Evolutionary conservation across 1,284 basidiomycete genomes (phyloP).

Genomic region (Ustilago crameri): DNA sequence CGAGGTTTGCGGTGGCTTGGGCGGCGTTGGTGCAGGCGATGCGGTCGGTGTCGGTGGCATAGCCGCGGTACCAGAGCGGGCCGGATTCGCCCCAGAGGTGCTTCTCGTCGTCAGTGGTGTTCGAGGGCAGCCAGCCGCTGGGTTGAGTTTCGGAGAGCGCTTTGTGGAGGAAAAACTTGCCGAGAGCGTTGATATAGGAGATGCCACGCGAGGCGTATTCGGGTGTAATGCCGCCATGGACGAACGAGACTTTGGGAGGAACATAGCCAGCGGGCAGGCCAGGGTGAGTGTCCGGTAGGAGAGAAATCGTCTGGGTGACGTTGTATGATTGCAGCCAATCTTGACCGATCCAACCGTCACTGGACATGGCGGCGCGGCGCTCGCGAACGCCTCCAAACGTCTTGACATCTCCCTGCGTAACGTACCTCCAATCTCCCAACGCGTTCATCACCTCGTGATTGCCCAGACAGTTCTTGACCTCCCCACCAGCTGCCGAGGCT

Average conservation of each 20-base stretch:
- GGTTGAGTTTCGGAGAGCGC: conserved; percentile 31
- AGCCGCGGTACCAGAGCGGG: conserved; percentile 66
- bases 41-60: conserved; percentile 41
- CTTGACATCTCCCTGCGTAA: conserved; percentile 68
- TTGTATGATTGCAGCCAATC: conserved; percentile 60
- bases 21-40: conserved; percentile 47
- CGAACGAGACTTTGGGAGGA: conserved; percentile 49
- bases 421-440: conserved; percentile 69
- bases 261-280: conserved; percentile 12
- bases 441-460: conserved; percentile 68
- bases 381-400: conserved; percentile 60
- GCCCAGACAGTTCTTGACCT: conserved; percentile 54
- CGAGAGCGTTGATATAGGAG: conserved; percentile 55
- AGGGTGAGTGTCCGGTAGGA: conserved; percentile 33
- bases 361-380: conserved; percentile 56
- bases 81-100: conserved; percentile 53
- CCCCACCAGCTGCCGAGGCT: conserved; percentile 44
- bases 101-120: conserved; percentile 46
- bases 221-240: conserved; percentile 65
- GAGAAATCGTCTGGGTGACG: conserved; percentile 45
- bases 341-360: conserved; percentile 69
- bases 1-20: conserved; percentile 17
- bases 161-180: conserved; percentile 49
- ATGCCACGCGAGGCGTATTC: conserved; percentile 45
- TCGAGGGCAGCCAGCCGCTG: conserved; percentile 27